Conservation (phyloP, 73 alveolate genomes). For the Halteria grandinella region DNA sequence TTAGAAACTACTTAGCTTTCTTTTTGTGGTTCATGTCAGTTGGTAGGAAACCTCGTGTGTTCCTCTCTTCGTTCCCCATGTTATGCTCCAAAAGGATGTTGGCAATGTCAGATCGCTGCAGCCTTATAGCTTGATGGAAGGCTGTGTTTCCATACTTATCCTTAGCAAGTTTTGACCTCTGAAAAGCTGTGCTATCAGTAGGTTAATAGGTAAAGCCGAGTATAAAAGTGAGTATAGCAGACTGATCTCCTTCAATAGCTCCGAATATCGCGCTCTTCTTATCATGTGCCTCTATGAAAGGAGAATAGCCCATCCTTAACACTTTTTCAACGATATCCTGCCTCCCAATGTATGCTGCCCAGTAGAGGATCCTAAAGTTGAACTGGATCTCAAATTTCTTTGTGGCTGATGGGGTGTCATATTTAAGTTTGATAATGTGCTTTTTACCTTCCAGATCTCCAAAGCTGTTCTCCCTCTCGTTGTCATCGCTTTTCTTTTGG, state of each 20-base stretch:
- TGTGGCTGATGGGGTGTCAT: constrained; percentile 6
- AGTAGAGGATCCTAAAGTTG: constrained; percentile 7
- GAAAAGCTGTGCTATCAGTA: neutral
- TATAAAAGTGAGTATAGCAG: constrained; percentile 18
- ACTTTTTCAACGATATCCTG: constrained; percentile 21
- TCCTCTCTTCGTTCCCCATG: neutral
- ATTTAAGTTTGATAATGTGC: neutral
- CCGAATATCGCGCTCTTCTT: constrained; percentile 35
- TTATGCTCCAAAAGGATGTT: neutral
- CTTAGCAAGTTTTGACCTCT: neutral
- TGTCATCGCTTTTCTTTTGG: too few species aligned
- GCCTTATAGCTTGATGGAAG: constrained; percentile 25
- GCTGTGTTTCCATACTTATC: constrained; percentile 39
- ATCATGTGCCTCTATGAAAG: neutral
- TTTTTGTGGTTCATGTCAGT: constrained; percentile 29
- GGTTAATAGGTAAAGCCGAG: neutral
- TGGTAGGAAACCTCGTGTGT: constrained; percentile 44
- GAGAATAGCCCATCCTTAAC: constrained; percentile 34
- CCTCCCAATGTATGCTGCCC: constrained; percentile 47
- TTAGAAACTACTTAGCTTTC: too few species aligned
- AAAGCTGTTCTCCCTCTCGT: too few species aligned
- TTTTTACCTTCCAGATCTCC: too few species aligned
- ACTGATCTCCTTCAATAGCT: constrained; percentile 12
- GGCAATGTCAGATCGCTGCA: constrained; percentile 27
- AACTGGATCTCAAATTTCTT: neutral